Evolutionary conservation across 176 grass and related monocot genomes (phyloP), one percentile per base, ranked within the genome.

Genomic region (Guadua angustifolia): DNA sequence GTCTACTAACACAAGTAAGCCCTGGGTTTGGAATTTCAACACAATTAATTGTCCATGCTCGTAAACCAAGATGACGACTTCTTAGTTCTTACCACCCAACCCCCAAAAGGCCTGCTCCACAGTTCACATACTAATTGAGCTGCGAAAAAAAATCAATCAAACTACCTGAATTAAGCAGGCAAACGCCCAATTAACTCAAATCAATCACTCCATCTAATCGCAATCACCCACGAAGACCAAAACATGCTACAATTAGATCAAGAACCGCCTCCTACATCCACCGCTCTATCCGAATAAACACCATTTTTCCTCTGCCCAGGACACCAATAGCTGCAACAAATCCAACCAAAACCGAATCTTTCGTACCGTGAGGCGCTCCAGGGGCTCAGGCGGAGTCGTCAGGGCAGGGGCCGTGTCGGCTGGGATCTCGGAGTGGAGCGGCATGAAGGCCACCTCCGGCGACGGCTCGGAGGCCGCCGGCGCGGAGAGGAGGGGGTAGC

Each of bases 341-440:
- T 47, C 68, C 42, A 75, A 86, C 21, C 4, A 81, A 77, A 87
- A 68, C n/a, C 46, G 26, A 92, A 82, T 59, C 80, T 62, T 88
- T 18, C 82, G 67, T 88, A 97, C 95, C 86, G 84, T 91, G 84
- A 97, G 92, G 74, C 91, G 93, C 81, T 84, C 73, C 14, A 90
- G 66, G 43, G 81, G 35, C 64, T 92, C 90, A 0, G 78, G 88
- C 57, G 82, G 87, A 66, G 82, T 58, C 66, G 22, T 4, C 12
- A 81, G 82, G 15, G 81, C 39, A 65, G 95, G 88, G 3, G 88
- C 88, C 25, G 40, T 64, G 74, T 94, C 95, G 7, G 70, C 79
- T 13, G 92, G 90, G 78, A 92, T 91, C 79, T 97, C 94, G 63
- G 91, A 88, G 60, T 66, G 85, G 21, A 94, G 92, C 32, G 88